Evolutionary conservation across 73 alveolate species (phyloP).

Genomic region (Paraurostyla sp.): DNA sequence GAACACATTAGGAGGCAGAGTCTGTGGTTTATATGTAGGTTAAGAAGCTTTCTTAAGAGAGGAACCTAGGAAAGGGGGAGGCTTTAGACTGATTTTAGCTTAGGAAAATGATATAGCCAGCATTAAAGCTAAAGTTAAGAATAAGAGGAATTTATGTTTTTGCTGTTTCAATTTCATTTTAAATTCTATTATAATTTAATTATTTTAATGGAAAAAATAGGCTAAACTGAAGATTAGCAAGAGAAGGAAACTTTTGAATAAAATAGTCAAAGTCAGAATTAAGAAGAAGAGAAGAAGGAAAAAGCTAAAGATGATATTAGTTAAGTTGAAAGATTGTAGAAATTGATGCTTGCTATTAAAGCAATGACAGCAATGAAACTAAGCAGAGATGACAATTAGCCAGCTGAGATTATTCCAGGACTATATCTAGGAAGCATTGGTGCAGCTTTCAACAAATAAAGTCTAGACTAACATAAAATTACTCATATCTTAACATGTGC

Average conservation of each 20-base stretch:
- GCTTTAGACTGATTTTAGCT: too few relatives aligned
- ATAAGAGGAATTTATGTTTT: not conserved
- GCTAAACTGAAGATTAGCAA: not conserved
- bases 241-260: not conserved
- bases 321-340: not conserved
- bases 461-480: conserved; percentile 55
- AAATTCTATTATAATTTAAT: not conserved
- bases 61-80: too few relatives aligned
- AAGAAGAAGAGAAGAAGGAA: not conserved
- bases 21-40: not conserved
- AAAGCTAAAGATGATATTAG: not conserved
- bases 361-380: conserved; percentile 78
- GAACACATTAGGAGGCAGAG: conserved; percentile 17
- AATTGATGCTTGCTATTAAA: conserved; percentile 32
- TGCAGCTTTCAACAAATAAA: conserved; percentile 73
- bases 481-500: conserved; percentile 83
- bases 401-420: conserved; percentile 75
- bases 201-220: not conserved
- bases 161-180: not conserved
- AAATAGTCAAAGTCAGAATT: not conserved
- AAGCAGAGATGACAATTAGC: conserved; percentile 71
- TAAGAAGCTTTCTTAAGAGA: not conserved
- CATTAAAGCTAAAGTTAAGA: too few relatives aligned
- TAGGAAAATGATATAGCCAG: too few relatives aligned
- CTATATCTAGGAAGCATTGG: conserved; percentile 83